Percentiles rank a stretch among this genome's conserved stretches.
Evolutionary conservation across 805 yeast genomes (phyloP).

Genomic region (Yamadazyma kitorensis): DNA sequence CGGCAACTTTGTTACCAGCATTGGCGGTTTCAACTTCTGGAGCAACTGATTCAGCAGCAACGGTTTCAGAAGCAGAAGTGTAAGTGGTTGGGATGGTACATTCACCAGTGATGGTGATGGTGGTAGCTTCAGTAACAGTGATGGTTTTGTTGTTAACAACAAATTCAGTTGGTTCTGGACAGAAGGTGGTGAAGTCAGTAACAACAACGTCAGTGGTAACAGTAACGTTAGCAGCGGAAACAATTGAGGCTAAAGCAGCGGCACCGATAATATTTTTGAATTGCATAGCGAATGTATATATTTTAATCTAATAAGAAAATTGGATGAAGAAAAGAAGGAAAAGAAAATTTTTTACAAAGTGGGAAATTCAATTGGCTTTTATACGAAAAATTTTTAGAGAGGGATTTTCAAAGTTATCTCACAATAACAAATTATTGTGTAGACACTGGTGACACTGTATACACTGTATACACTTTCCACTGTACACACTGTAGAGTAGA

Average conservation of each 20-base stretch:
- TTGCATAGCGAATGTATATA: constrained; percentile 27
- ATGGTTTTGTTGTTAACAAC: constrained; percentile 64
- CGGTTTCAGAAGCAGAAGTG: constrained; percentile 17
- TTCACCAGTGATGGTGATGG: constrained; percentile 83
- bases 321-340: constrained; percentile 1
- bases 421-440: no score
- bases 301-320: constrained; percentile 2
- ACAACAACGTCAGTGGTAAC: constrained; percentile 56
- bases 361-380: no score
- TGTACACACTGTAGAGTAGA: no score
- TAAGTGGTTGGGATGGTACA: constrained; percentile 63
- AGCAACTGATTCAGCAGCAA: constrained; percentile 18
- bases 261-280: constrained; percentile 33
- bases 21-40: constrained; percentile 26
- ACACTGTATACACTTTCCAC: no score
- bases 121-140: constrained; percentile 76
- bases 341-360: constrained; percentile 1
- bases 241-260: constrained; percentile 43
- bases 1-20: constrained; percentile 44
- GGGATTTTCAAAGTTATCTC: no score
- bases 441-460: no score
- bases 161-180: constrained; percentile 71
- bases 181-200: constrained; percentile 71
- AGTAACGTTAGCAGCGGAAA: constrained; percentile 45
- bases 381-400: no score